Percentiles rank a stretch among this genome's conserved stretches.
phyloP scores from a whole-genome alignment of 2,329 filamentous ascomycete genomes.

The Ceratocystis lukuohia region DNA sequence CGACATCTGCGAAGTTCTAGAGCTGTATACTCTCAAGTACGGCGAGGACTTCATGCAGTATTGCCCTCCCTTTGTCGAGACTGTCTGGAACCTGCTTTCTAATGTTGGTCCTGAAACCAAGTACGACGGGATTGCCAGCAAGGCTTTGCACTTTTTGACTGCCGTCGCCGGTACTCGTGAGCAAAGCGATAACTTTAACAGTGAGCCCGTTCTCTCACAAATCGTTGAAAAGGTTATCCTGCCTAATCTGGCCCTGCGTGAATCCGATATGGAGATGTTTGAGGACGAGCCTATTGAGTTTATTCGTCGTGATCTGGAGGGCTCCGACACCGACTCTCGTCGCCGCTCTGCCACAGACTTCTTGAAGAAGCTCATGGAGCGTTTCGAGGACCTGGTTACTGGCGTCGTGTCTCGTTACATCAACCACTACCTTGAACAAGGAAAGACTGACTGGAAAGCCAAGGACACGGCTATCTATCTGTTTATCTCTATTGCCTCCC shows the following conservation, averaged over 20 bases:
- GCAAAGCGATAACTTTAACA: constrained; percentile 77
- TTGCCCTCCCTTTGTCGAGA: constrained; percentile 72
- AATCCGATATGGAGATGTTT: constrained; percentile 89
- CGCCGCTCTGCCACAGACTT: constrained; percentile 91
- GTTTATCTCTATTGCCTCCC: constrained; percentile 85
- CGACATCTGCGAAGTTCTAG: constrained; percentile 81
- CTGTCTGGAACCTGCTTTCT: constrained; percentile 82
- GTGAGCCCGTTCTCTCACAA: constrained; percentile 62
- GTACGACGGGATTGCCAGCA: constrained; percentile 88
- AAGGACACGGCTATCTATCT: constrained; percentile 98
- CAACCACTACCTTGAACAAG: constrained; percentile 69
- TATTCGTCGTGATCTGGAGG: constrained; percentile 86
- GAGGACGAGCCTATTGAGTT: constrained; percentile 99
- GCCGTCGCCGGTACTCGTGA: constrained; percentile 66
- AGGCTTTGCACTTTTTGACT: constrained; percentile 85
- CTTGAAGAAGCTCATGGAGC: constrained; percentile 72
- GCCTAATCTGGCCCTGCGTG: constrained; percentile 80
- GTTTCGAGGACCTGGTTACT: constrained; percentile 76
- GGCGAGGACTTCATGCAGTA: constrained; percentile 81
- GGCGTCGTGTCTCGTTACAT: constrained; percentile 79
- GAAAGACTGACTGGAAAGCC: constrained; percentile 79
- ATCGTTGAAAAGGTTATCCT: constrained; percentile 93
- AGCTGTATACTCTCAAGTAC: constrained; percentile 87
- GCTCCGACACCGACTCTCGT: constrained; percentile 88
- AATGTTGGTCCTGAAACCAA: constrained; percentile 76